phyloP scores from a whole-genome alignment of 257 asterid species.

The Nicotiana tabacum region DNA sequence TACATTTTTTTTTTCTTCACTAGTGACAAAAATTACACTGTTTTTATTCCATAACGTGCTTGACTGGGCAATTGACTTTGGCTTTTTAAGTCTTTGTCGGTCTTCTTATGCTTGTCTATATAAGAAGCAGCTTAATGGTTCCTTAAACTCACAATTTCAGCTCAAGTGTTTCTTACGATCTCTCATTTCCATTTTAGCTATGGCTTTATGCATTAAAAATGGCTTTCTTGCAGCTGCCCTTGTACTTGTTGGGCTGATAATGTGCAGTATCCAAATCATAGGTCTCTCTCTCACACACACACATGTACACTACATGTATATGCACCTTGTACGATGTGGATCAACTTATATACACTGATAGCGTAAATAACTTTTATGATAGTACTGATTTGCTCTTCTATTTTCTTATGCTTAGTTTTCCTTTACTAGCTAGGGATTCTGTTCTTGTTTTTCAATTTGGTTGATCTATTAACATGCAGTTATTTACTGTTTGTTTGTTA shows the following conservation, averaged over 20 bases:
- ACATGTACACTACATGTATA: neutral
- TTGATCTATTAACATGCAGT: no score
- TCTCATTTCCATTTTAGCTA: neutral
- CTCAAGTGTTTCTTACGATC: neutral
- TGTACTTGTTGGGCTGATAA: neutral
- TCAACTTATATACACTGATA: no score
- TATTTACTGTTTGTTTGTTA: no score
- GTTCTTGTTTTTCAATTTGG: no score
- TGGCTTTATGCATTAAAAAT: neutral
- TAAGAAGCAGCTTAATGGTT: neutral
- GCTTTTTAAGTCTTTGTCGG: neutral
- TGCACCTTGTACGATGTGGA: no score
- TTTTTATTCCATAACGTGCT: neutral
- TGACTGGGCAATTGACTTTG: neutral
- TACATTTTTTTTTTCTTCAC: neutral
- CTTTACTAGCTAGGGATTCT: no score
- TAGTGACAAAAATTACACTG: no score
- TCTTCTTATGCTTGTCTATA: neutral
- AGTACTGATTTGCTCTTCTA: no score
- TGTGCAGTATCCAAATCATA: neutral
- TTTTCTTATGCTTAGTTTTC: no score
- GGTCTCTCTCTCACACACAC: neutral
- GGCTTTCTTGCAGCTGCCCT: neutral
- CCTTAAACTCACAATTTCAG: neutral
- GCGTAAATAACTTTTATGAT: no score